Evolutionary conservation across 2,329 filamentous ascomycete genomes (phyloP).

Genomic region (Raffaelea ambrosiae): DNA sequence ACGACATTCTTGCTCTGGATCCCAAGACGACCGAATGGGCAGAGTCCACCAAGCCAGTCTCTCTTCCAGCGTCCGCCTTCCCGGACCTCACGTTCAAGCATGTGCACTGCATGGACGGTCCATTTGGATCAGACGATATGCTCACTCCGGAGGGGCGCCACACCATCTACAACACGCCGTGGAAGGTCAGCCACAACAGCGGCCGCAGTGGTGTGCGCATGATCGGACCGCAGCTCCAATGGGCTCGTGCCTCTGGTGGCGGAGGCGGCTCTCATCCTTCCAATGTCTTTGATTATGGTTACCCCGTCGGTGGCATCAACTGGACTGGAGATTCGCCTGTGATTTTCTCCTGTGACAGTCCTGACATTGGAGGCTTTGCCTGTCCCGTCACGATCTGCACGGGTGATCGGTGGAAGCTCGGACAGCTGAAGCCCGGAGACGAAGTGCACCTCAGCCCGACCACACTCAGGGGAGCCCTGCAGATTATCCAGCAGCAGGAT

Average conservation of each 20-base stretch:
- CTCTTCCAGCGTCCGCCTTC: background rate
- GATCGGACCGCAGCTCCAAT: conserved; percentile 48
- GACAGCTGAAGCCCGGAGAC: conserved; percentile 52
- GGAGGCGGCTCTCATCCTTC: conserved; percentile 55
- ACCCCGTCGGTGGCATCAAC: conserved; percentile 48
- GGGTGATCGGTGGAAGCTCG: conserved; percentile 53
- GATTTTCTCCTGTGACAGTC: conserved; percentile 51
- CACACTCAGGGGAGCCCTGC: conserved; percentile 38
- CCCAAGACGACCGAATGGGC: conserved; percentile 5
- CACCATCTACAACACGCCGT: conserved; percentile 47
- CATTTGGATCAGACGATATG: conserved; percentile 45
- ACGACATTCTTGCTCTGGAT: conserved; percentile 40
- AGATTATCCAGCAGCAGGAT: background rate
- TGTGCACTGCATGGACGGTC: conserved; percentile 44
- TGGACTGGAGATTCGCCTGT: conserved; percentile 54
- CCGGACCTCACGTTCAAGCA: conserved; percentile 37
- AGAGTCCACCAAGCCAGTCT: background rate
- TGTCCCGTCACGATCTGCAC: conserved; percentile 46
- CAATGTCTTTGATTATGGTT: conserved; percentile 52
- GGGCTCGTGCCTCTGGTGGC: conserved; percentile 50
- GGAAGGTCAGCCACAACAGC: conserved; percentile 54
- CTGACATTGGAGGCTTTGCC: conserved; percentile 53
- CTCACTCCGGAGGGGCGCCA: conserved; percentile 41
- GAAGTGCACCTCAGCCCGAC: conserved; percentile 40
- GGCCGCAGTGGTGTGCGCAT: conserved; percentile 52